Conservation (phyloP, 306 rosid genomes). For the barrel medic (Medicago truncatula) region DNA sequence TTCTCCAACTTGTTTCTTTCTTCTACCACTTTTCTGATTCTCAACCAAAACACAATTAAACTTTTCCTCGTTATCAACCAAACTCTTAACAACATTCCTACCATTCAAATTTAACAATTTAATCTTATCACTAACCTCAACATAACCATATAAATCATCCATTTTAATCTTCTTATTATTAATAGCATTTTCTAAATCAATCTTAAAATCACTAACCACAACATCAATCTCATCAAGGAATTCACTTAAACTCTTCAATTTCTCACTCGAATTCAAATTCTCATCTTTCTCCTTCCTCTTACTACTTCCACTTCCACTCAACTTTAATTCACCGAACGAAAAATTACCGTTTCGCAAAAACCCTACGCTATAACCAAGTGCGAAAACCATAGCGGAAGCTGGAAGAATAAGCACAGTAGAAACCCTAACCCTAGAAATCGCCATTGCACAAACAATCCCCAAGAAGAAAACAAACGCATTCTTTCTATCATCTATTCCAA, state of each 20-base stretch:
- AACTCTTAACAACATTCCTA: constrained; percentile 49
- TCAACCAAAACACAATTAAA: constrained; percentile 51
- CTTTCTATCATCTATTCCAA: constrained; percentile 71
- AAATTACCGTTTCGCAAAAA: constrained; percentile 58
- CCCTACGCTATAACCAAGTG: constrained; percentile 74
- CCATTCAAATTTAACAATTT: constrained; percentile 55
- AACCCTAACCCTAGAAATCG: constrained; percentile 83
- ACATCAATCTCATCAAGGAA: constrained; percentile 62
- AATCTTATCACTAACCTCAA: constrained; percentile 53
- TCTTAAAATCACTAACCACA: constrained; percentile 58
- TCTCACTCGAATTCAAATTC: constrained; percentile 55
- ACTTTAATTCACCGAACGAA: constrained; percentile 47
- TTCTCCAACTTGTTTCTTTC: constrained; percentile 65
- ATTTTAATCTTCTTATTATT: constrained; percentile 59
- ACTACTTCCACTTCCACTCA: constrained; percentile 55
- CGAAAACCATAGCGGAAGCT: constrained; percentile 73
- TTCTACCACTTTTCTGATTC: constrained; percentile 59
- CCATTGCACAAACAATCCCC: constrained; percentile 82
- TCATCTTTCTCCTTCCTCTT: constrained; percentile 65
- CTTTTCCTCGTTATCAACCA: constrained; percentile 56
- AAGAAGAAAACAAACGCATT: constrained; percentile 61
- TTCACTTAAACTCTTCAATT: constrained; percentile 56
- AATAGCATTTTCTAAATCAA: constrained; percentile 60
- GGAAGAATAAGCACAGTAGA: constrained; percentile 81
- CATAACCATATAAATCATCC: constrained; percentile 67